A percentile compares a stretch with the other conserved stretches of the same genome.
These are phyloP conservation scores for Penicillium sp. DNA, from an alignment of 2,329 filamentous ascomycete genomes.

Conservation along the genomic window DNA sequence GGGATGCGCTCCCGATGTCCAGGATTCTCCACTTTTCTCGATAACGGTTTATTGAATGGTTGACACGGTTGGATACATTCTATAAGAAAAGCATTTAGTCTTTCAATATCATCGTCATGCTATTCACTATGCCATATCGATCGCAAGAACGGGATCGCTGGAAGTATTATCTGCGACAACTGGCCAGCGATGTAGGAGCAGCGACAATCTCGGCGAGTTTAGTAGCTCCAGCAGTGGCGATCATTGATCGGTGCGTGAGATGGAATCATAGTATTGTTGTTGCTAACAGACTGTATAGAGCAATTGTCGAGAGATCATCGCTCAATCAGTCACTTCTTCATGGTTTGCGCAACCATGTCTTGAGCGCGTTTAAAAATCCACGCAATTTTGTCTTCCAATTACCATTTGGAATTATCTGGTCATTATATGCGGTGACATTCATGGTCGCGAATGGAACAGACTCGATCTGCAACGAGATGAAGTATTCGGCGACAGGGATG, in stretches of 20 bases:
- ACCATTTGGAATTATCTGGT: conserved; percentile 37
- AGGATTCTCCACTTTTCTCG: neutral
- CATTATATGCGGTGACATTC: conserved; percentile 77
- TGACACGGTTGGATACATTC: too few species aligned
- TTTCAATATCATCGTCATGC: neutral
- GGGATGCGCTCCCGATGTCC: conserved; percentile 7
- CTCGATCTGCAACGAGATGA: conserved; percentile 59
- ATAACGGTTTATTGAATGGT: too few species aligned
- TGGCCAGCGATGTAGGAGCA: conserved; percentile 24
- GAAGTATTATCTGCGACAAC: conserved; percentile 7
- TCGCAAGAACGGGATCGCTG: conserved; percentile 4
- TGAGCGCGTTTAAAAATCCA: conserved; percentile 19
- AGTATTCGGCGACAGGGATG: conserved; percentile 46
- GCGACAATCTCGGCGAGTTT: conserved; percentile 23
- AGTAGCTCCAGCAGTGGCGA: conserved; percentile 24
- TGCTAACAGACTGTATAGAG: conserved; percentile 13
- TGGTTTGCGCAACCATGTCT: conserved; percentile 18
- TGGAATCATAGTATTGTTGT: too few species aligned
- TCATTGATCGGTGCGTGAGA: conserved; percentile 30
- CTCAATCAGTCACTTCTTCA: conserved; percentile 20
- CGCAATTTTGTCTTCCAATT: conserved; percentile 31
- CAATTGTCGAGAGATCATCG: conserved; percentile 24
- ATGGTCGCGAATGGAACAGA: conserved; percentile 77
- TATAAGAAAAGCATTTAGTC: too few species aligned
- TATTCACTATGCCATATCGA: conserved; percentile 10